Conservation (phyloP, 495 filamentous ascomycete species). For the Penicillium flavigenum region DNA sequence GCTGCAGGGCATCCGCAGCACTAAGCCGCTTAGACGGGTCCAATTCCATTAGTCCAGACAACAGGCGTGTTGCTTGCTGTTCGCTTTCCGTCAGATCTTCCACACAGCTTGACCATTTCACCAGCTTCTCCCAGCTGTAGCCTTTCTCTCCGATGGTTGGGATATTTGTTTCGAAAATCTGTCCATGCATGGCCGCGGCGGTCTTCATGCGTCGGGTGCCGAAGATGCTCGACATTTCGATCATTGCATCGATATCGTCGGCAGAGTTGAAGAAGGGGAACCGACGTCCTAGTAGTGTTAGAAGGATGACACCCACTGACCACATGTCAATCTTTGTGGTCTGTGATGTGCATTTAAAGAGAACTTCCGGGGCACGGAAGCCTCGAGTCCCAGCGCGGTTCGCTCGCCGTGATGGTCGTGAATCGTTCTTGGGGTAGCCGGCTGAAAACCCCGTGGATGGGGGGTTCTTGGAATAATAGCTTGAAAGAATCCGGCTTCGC, state of each 20-base stretch:
- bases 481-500: slow-evolving; percentile 39
- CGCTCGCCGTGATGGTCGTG: slow-evolving; percentile 79
- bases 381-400: slow-evolving; percentile 96
- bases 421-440: slow-evolving; percentile 84
- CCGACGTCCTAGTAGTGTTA: slow-evolving; percentile 83
- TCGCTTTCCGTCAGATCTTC: slow-evolving; percentile 50
- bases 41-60: slow-evolving; percentile 62
- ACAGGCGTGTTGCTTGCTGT: slow-evolving; percentile 53
- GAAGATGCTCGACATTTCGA: slow-evolving; percentile 95
- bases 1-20: slow-evolving; percentile 57
- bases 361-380: slow-evolving; percentile 92
- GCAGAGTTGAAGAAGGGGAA: slow-evolving; percentile 98
- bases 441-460: slow-evolving; percentile 46
- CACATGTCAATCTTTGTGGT: slow-evolving; percentile 97
- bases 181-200: slow-evolving; percentile 79
- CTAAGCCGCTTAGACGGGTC: slow-evolving; percentile 57
- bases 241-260: slow-evolving; percentile 94
- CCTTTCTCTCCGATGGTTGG: slow-evolving; percentile 84
- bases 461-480: slow-evolving; percentile 45
- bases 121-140: slow-evolving; percentile 85
- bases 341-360: slow-evolving; percentile 96
- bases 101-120: slow-evolving; percentile 78
- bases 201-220: slow-evolving; percentile 78
- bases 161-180: slow-evolving; percentile 85
- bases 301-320: slow-evolving; percentile 90